Evolutionary conservation across 495 filamentous ascomycete genomes (phyloP).

Genomic region (Neurospora pannonica): DNA sequence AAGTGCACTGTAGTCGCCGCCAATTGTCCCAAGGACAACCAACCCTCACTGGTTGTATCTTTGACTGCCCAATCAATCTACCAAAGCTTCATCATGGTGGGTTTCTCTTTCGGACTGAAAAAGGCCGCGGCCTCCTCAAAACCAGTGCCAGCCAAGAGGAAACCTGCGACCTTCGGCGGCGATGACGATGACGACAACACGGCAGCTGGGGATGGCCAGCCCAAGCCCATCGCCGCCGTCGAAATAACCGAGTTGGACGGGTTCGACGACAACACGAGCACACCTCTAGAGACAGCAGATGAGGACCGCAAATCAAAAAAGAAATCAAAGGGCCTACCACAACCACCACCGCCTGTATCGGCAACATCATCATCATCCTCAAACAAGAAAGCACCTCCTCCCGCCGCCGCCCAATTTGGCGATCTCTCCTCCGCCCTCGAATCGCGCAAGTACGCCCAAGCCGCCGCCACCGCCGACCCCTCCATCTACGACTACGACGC

Average conservation of each 20-base stretch:
- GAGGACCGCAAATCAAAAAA: not conserved
- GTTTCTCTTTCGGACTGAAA: constrained; percentile 33
- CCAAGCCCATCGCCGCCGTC: constrained; percentile 3
- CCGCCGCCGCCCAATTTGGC: constrained; percentile 27
- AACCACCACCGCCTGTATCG: constrained; percentile 10
- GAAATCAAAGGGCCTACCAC: constrained; percentile 27
- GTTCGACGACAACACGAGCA: constrained; percentile 1
- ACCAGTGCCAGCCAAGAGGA: constrained; percentile 7
- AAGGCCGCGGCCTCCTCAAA: constrained; percentile 7
- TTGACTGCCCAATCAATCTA: not conserved
- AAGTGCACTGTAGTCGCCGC: not conserved
- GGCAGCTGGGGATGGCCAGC: constrained; percentile 6
- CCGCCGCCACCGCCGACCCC: constrained; percentile 51
- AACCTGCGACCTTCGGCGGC: constrained; percentile 20
- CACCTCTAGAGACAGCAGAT: not conserved
- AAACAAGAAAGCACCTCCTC: not conserved
- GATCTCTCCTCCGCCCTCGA: constrained; percentile 46
- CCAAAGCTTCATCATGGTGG: constrained; percentile 18
- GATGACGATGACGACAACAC: constrained; percentile 17
- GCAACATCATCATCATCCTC: not conserved
- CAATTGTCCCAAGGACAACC: not conserved
- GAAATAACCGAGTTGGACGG: constrained; percentile 16
- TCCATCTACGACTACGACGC: constrained; percentile 71
- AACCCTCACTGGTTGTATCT: not conserved
- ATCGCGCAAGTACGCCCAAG: constrained; percentile 45